Percentiles rank a stretch among this genome's conserved stretches.
These are phyloP conservation scores for Podila epicladia DNA, from an alignment of 192 early-diverging fungal genomes.

Conservation along the genomic window DNA sequence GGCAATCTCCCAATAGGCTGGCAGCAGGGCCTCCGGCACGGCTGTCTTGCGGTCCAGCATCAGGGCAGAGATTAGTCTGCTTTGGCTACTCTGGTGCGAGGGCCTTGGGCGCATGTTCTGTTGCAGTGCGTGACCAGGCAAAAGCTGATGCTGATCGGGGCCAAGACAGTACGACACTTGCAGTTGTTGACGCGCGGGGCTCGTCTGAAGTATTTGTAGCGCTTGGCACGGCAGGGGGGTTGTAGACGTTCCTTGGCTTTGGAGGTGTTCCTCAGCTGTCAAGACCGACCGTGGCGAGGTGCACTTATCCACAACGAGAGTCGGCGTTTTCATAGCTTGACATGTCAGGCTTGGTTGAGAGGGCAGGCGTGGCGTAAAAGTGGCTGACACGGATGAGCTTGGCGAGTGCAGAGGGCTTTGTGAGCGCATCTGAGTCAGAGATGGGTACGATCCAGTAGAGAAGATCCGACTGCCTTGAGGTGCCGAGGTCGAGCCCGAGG, in stretches of 20 bases:
- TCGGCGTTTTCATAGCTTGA: neutral
- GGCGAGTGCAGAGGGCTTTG: conserved; percentile 25
- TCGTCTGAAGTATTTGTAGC: too few species aligned
- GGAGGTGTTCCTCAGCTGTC: conserved; percentile 26
- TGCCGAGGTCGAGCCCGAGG: too few species aligned
- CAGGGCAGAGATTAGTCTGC: neutral
- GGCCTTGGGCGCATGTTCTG: too few species aligned
- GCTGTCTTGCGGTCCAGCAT: conserved; percentile 11
- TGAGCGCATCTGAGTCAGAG: neutral
- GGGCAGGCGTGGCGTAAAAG: conserved; percentile 36
- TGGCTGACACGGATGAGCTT: conserved; percentile 27
- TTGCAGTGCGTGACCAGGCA: too few species aligned
- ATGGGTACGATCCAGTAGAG: neutral
- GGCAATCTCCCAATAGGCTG: conserved; percentile 44
- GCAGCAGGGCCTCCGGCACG: conserved; percentile 21
- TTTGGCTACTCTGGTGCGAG: neutral
- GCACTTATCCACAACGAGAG: neutral
- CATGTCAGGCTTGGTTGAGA: conserved; percentile 19
- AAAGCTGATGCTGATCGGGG: too few species aligned
- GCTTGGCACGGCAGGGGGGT: too few species aligned
- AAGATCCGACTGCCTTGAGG: too few species aligned
- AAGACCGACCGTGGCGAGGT: conserved; percentile 8
- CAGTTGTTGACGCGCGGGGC: too few species aligned
- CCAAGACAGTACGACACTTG: too few species aligned
- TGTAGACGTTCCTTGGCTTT: neutral